Base-by-base conservation (phyloP, 2,329 filamentous ascomycete species). In the Onygena corvina region DNA sequence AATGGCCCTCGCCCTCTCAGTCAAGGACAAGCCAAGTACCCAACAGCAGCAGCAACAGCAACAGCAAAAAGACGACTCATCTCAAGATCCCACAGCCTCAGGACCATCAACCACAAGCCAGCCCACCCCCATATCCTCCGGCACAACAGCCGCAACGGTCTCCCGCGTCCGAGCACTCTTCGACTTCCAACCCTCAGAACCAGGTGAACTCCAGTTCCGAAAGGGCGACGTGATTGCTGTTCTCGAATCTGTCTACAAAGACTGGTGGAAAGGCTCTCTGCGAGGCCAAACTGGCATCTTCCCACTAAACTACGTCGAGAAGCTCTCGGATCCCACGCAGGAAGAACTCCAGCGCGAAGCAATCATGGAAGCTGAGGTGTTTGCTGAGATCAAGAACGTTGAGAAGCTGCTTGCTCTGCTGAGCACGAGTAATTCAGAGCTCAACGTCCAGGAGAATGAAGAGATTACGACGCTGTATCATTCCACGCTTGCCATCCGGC, bases 221-320 rank as follows among this genome's bases (percentile, higher is more conserved):
- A 94, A 94, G 70, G 90, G 92, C 23, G 92, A 98, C 64, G 84
- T 96, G 34, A 98, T 98, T 65, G 90, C 92, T 1, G 92, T 98
- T 12, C 75, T 98, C 34, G 92, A 96, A 67, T 95, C 89, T 1
- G 92, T 96, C 1, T 98, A 93, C 71, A 98, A 96, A 68, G 92
- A 98, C 67, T 98, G 92, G 92, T 98, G 92, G 92, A 90, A 94
- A 59, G 92, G 92, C 1, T 94, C 89, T 35, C 72, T 98, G 52
- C 81, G 89, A 62, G 92, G 92, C 16, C 87, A 95, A 67, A 95
- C 88, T 4, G 92, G 92, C 58, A 98, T 98, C 56, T 98, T 98
- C 67, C 92, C 92, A 4, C 76, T 98, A 56, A 98, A 98, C 70
- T 98, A 98, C 62, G 92, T 98, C 12, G 92, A 98, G 71, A 98